Base-by-base conservation (phyloP, 2,329 filamentous ascomycete species). In the Neophaeococcomyces aloes region DNA sequence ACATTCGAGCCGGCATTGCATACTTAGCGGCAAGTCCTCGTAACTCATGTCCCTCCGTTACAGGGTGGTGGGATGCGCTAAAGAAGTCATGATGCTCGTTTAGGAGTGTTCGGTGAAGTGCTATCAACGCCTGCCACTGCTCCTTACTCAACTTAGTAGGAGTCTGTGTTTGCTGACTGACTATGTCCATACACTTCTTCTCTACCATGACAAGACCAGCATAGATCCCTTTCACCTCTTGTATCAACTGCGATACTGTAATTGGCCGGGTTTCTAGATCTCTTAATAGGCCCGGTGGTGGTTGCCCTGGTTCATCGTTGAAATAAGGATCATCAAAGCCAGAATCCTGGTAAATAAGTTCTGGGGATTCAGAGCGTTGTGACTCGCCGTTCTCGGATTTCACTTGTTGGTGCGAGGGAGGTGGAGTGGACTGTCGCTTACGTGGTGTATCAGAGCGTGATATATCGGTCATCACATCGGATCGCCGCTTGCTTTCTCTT, bases 1-100 rank as follows among this genome's bases (percentile, higher is more conserved):
- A 96, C 84, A 96, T 91, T 0, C 89, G 70, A n/a, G 85, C 86
- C 0, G 89, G 88, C 86, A 96, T 95, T 0, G 79, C 79, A 53
- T 94, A 94, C 48, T 91, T 91, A 0, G 74, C 73, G 0, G 87
- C 81, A 0, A 95, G 62, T 0, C 76, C 68, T 2, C 75, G 72
- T 0, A 96, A 60, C 0, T 80, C 76, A 0, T 71, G 70, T 18
- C 74, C 83, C 0, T 86, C 85, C 0, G 80, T 82, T 7, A 42
- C 29, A 0, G 86, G 88, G 56, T 96, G 87, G 53, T 95, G 87
- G 0, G 78, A 84, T 0, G 88, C 88, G 1, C 94, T 67, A 46
- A 95, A 88, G 55, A 89, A 89, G 48, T 89, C 85, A 46, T 88
- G 82, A 45, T 89, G 83, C 48, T 94, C 86, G 49, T 91, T 78